phyloP scores from a whole-genome alignment of 1,139 yeast species.

The Suhomyces chickasaworum region DNA sequence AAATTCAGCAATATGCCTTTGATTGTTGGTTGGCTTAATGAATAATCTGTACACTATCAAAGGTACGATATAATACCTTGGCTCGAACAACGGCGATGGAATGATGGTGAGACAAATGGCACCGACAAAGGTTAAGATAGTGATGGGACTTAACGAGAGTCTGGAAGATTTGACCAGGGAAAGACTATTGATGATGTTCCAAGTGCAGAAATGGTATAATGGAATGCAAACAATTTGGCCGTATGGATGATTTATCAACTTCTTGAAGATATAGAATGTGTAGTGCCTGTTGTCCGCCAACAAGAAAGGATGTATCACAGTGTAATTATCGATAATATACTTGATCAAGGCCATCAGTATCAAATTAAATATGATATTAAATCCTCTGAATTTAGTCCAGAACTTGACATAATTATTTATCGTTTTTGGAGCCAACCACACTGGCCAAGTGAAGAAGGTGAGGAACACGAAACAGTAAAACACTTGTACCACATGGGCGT shows the following conservation, averaged over 20 bases:
- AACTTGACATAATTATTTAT: conserved; percentile 38
- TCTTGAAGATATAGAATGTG: conserved; percentile 80
- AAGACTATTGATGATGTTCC: conserved; percentile 40
- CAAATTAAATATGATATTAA: conserved; percentile 20
- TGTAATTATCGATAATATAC: conserved; percentile 55
- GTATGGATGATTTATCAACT: conserved; percentile 50
- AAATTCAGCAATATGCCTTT: conserved; percentile 52
- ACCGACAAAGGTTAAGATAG: conserved; percentile 47
- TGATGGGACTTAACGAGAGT: conserved; percentile 31
- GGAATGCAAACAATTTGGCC: conserved; percentile 56
- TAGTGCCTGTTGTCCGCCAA: conserved; percentile 94
- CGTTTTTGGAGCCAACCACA: conserved; percentile 54
- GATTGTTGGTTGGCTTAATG: conserved; percentile 41
- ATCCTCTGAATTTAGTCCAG: conserved; percentile 24
- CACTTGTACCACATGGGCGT: conserved; percentile 75
- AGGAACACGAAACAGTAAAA: conserved; percentile 74
- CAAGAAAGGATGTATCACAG: conserved; percentile 84
- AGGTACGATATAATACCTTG: conserved; percentile 87
- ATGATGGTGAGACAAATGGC: conserved; percentile 65
- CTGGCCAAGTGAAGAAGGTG: conserved; percentile 65
- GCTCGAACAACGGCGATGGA: conserved; percentile 92
- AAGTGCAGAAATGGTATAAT: conserved; percentile 69
- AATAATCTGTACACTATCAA: conserved; percentile 71
- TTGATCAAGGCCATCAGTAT: conserved; percentile 39
- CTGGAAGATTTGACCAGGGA: conserved; percentile 20